Percentiles rank a stretch among this genome's conserved stretches.
Conservation (phyloP, 345 rosid genomes). For the Populus pruinosa region DNA sequence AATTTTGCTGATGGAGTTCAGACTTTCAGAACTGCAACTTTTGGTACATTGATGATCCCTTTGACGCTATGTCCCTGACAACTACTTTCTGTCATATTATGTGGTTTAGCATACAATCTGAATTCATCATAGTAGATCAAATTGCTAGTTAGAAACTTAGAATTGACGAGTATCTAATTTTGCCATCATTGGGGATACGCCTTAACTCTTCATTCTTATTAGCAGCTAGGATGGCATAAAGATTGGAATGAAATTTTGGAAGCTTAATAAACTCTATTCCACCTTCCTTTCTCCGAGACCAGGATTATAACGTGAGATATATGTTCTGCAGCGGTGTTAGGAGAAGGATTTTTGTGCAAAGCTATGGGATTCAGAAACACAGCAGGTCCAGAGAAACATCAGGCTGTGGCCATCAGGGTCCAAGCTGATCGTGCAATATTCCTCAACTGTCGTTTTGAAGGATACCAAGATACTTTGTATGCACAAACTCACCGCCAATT, state of each 20-base stretch:
- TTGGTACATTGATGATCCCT: conserved; percentile 39
- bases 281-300: neutral
- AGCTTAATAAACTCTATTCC: neutral
- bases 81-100: neutral
- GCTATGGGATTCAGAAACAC: conserved; percentile 85
- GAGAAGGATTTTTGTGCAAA: conserved; percentile 61
- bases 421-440: conserved; percentile 64
- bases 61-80: neutral
- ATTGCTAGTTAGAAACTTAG: too few relatives aligned
- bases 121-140: neutral
- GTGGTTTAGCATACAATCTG: neutral
- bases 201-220: neutral
- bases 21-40: conserved; percentile 57
- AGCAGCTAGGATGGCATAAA: neutral
- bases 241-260: neutral
- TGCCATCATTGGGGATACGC: too few relatives aligned
- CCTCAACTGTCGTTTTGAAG: conserved; percentile 74
- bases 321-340: conserved; percentile 54
- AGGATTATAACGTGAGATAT: neutral
- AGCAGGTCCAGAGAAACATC: conserved; percentile 67
- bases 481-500: conserved; percentile 80
- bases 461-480: conserved; percentile 67
- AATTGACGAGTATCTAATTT: too few relatives aligned
- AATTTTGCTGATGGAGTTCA: conserved; percentile 51
- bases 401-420: conserved; percentile 76